phyloP scores from a whole-genome alignment of 495 filamentous ascomycete genomes.

The Acidiella bohemica region DNA sequence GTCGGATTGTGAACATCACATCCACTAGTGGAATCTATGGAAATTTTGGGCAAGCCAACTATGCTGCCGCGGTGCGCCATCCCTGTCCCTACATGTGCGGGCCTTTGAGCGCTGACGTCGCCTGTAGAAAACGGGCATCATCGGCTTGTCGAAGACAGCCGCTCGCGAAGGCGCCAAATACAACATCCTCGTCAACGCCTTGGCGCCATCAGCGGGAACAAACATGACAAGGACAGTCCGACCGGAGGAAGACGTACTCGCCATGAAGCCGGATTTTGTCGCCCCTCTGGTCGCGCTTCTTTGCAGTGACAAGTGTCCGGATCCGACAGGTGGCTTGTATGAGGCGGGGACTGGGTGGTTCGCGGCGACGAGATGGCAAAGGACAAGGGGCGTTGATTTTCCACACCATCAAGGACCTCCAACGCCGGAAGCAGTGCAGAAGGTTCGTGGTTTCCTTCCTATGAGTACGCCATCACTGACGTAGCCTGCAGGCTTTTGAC shows the following conservation, averaged over 20 bases:
- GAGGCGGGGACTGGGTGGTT: conserved; percentile 11
- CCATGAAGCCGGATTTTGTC: conserved; percentile 12
- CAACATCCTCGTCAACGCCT: conserved; percentile 14
- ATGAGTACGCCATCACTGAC: no score
- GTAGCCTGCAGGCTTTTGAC: no score
- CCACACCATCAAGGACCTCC: conserved; percentile 13
- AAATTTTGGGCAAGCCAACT: conserved; percentile 20
- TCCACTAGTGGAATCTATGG: conserved; percentile 16
- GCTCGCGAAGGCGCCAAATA: conserved; percentile 17
- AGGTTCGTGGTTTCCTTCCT: no score
- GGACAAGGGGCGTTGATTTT: conserved; percentile 10
- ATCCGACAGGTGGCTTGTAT: conserved; percentile 5
- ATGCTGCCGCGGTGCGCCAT: conserved; percentile 14
- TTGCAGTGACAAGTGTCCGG: conserved; percentile 8
- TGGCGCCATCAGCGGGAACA: conserved; percentile 11
- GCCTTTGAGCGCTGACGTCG: no score
- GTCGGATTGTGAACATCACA: conserved; percentile 15
- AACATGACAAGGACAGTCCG: conserved; percentile 14
- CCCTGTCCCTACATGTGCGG: no score
- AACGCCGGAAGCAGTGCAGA: conserved; percentile 5
- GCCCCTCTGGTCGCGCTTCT: conserved; percentile 11
- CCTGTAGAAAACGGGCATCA: conserved; percentile 16
- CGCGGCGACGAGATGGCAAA: conserved; percentile 12
- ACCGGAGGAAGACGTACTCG: conserved; percentile 10
- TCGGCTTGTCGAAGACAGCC: conserved; percentile 9